Evolutionary conservation across 176 grass and related monocot genomes (phyloP), one percentile per base, ranked within the genome.

Genomic region (Oryza glaberrima): DNA sequence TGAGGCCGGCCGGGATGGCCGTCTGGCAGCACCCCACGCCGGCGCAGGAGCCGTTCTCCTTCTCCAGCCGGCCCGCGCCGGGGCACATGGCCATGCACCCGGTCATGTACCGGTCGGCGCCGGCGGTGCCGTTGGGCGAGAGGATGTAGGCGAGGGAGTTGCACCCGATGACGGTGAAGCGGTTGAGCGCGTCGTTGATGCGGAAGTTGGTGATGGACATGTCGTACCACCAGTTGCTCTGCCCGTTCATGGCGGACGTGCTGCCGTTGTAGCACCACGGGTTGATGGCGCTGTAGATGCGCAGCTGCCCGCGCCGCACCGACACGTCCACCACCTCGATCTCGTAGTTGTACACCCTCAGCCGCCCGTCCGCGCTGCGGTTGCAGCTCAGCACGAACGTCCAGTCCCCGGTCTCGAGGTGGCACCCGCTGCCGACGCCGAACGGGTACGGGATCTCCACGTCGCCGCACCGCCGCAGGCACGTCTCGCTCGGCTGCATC

Each of bases 11-110:
- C 2, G 92, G 95, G 45, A 94, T 91, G 12, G 84, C 89, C 3
- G 84, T 83, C 76, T 97, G 90, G 86, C 95, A 97, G 89, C 95
- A 97, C 1, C 95, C 92, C 32, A 89, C 44, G 13, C 95, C 92
- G 5, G 81, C 80, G 95, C 95, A 97, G 3, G 90, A 45, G 28
- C 84, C 86, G 52, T 92, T 34, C 17, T 11, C 52, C 7, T 92
- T 34, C 17, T 11, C 52, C 7, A 83, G 79, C 9, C 75, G 73
- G 0, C 0, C 3, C 0, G 15, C 82, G 41, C 82, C 85, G 49
- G 77, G 87, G 67, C 67, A 90, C 84, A 70, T 87, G 89, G 89
- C 68, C 84, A 90, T 79, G 75, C 95, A 97, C 0, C 90, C 90
- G 0, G 81, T 91, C 56, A 86, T 73, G 82, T 92, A 94, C 32